Conservation (phyloP, 192 early-diverging fungal genomes). For the Backusella luteola region DNA sequence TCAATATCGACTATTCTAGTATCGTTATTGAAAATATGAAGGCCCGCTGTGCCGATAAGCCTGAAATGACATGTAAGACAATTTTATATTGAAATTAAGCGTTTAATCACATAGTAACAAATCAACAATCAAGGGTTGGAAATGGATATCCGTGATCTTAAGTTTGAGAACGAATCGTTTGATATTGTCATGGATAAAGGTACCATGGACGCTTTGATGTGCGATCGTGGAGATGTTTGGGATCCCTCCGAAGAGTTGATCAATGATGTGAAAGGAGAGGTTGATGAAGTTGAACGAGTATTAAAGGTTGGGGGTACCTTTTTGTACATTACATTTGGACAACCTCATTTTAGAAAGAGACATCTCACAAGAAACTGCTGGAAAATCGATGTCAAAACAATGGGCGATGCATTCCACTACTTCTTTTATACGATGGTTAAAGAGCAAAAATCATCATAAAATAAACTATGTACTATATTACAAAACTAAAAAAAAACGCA, state of each 20-base stretch:
- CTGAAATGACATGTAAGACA: conserved; percentile 56
- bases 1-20: conserved; percentile 80
- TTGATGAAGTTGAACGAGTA: conserved; percentile 75
- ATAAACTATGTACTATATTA: background rate
- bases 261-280: conserved; percentile 61
- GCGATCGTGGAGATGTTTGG: conserved; percentile 85
- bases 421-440: conserved; percentile 72
- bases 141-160: conserved; percentile 77
- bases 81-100: background rate
- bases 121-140: conserved; percentile 43
- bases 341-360: conserved; percentile 83
- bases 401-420: conserved; percentile 79
- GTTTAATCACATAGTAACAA: background rate
- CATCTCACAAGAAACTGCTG: conserved; percentile 69
- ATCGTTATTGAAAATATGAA: conserved; percentile 80
- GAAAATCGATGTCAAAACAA: conserved; percentile 63
- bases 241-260: conserved; percentile 73
- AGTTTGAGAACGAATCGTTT: conserved; percentile 59
- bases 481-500: no score
- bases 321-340: conserved; percentile 88
- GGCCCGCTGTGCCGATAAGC: conserved; percentile 42
- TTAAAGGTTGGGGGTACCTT: conserved; percentile 76
- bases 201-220: conserved; percentile 90
- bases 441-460: conserved; percentile 1
- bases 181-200: conserved; percentile 88